Evolutionary conservation across 1,284 basidiomycete species (phyloP), one percentile per base, ranked within the genome.

Genomic region (Trametes hirsuta): DNA sequence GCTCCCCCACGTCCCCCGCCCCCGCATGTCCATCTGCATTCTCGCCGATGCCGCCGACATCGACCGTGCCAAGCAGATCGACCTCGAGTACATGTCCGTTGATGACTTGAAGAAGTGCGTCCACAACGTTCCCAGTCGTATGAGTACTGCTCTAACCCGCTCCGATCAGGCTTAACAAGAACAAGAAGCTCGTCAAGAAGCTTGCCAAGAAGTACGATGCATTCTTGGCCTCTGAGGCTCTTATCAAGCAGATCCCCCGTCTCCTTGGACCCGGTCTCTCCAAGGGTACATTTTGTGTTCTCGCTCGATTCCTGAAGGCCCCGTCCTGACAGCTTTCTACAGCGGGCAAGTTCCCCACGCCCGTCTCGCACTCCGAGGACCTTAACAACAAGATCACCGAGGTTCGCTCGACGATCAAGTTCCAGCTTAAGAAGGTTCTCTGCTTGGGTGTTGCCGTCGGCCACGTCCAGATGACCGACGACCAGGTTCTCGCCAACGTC

Each of bases 101-200:
- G 97, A 99, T 74, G 97, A 99, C 81, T 86, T 99, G 82, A 99
- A 99, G 83, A 99, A 99, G 94, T 91, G 67, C 42, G 84, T 76
- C 0, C 15, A 34, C 14, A 30, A 24, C 45, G 15, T 49, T 12
- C 44, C 10, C 4, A 8, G 22, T 24, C 35, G 6, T 35, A 24
- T 4, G 5, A n/a, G 30, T 18, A 25, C 47, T 55, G 24, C 54
- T 37, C 1, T 10, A 14, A 45, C 35, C 14, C 6, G 9, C 18
- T 3, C 22, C 10, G 21, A 14, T 14, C 2, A 93, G 91, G 82
- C 87, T 98, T 71, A 98, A 97, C 91, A 97, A 97, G 85, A 99
- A 99, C 90, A 99, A 99, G 87, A 99, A 99, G 85, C 94, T 99
- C 68, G 97, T 99, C 76, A 99, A 99, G 88, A 99, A 97, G 85